Percentiles rank a stretch among this genome's conserved stretches.
Conservation (phyloP, 208 protist genomes). For the Crithidia thermophila region DNA sequence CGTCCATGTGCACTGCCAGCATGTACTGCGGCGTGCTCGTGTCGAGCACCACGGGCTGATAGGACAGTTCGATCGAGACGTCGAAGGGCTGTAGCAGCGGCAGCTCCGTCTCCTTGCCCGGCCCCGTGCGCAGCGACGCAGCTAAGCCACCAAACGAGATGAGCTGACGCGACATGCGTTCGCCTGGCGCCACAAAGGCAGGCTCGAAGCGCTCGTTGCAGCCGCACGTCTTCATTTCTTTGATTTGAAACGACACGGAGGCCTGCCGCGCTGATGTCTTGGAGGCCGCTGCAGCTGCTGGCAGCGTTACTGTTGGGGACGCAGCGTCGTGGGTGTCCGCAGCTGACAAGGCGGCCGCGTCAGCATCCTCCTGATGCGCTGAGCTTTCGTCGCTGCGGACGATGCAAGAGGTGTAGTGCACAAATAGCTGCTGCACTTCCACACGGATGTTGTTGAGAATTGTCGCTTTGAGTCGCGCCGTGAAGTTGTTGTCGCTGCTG, state of each 20-base stretch:
- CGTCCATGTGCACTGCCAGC: constrained; percentile 31
- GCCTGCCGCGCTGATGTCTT: neutral
- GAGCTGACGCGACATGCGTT: constrained; percentile 57
- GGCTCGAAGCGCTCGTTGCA: constrained; percentile 62
- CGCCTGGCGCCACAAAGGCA: constrained; percentile 39
- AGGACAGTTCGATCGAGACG: constrained; percentile 20
- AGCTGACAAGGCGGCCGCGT: neutral
- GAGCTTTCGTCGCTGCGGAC: neutral
- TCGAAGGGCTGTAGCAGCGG: constrained; percentile 27
- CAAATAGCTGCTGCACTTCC: constrained; percentile 46
- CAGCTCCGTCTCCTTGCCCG: neutral
- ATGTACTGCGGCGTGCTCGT: constrained; percentile 29
- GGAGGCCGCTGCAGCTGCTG: neutral
- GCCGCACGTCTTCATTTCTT: constrained; percentile 49
- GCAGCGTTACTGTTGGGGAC: neutral
- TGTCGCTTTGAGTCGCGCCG: constrained; percentile 67
- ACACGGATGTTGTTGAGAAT: constrained; percentile 86
- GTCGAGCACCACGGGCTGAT: constrained; percentile 30
- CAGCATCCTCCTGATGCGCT: neutral
- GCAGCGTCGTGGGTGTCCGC: constrained; percentile 2
- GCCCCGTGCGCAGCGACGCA: constrained; percentile 23
- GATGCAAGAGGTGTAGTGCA: constrained; percentile 48
- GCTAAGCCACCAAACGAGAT: constrained; percentile 50
- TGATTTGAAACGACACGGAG: constrained; percentile 38
- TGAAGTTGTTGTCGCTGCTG: constrained; percentile 61